Conservation (phyloP, 1,139 yeast genomes). For the Lodderomyces jiufengensis region DNA sequence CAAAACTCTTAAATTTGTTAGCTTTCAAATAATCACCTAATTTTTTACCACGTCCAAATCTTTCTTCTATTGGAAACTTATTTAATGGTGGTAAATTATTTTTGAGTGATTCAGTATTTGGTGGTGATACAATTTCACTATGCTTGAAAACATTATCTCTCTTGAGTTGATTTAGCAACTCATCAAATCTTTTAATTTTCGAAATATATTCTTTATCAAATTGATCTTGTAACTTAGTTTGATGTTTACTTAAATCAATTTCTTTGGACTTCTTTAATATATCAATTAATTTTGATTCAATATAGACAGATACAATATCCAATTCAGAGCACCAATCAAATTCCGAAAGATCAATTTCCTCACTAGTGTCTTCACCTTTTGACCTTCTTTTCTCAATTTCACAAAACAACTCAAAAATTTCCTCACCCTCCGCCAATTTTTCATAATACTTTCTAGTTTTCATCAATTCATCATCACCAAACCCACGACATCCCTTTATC, state of each 20-base stretch:
- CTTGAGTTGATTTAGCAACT: constrained; percentile 13
- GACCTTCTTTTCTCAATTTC: constrained; percentile 8
- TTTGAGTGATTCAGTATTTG: constrained; percentile 1
- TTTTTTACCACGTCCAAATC: constrained; percentile 29
- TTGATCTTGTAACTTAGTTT: constrained; percentile 18
- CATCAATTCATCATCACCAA: constrained; percentile 25
- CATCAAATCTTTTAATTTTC: constrained; percentile 16
- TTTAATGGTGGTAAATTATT: constrained; percentile 1
- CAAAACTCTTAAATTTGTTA: constrained; percentile 20
- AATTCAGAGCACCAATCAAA: constrained; percentile 25
- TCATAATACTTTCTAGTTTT: constrained; percentile 29
- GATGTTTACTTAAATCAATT: constrained; percentile 5
- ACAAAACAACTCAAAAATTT: constrained; percentile 33
- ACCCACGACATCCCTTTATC: constrained; percentile 29
- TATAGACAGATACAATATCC: constrained; percentile 16
- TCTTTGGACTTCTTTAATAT: constrained; percentile 19
- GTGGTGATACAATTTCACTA: constrained; percentile 25
- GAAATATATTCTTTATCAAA: constrained; percentile 25
- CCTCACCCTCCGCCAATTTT: constrained; percentile 28
- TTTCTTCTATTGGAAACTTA: constrained; percentile 22
- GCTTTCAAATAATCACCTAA: constrained; percentile 32
- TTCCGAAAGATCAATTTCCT: constrained; percentile 5
- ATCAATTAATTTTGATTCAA: constrained; percentile 15
- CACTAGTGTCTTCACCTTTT: neutral
- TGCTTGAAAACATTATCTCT: constrained; percentile 28